Percentiles rank a stretch among this genome's conserved stretches.
Conservation (phyloP, 108 stramenopile species). For the Discostella stelligeroides region DNA sequence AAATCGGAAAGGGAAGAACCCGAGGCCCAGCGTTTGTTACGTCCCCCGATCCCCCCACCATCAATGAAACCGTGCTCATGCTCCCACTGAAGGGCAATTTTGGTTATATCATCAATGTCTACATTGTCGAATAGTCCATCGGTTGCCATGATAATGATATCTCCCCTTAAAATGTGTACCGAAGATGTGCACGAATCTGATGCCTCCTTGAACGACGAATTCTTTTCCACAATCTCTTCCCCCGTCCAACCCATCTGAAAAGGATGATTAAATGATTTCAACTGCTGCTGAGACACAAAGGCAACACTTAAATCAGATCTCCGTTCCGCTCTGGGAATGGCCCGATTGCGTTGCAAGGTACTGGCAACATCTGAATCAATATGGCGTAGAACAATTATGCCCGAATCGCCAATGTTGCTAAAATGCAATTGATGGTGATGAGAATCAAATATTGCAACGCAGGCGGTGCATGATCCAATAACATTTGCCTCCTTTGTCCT, state of each 20-base stretch:
- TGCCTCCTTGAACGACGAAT: slow-evolving; percentile 83
- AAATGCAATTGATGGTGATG: slow-evolving; percentile 92
- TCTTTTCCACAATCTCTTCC: slow-evolving; percentile 62
- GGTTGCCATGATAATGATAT: slow-evolving; percentile 94
- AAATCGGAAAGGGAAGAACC: slow-evolving; percentile 62
- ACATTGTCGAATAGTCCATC: slow-evolving; percentile 98
- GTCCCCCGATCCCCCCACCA: slow-evolving; percentile 63
- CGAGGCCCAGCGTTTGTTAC: slow-evolving; percentile 74
- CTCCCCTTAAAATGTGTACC: slow-evolving; percentile 90
- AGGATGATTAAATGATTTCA: slow-evolving; percentile 95
- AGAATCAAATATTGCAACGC: slow-evolving; percentile 90
- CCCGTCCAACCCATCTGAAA: slow-evolving; percentile 95
- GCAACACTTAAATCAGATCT: slow-evolving; percentile 89
- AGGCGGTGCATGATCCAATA: slow-evolving; percentile 89
- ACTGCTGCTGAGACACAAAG: slow-evolving; percentile 95
- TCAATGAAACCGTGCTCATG: slow-evolving; percentile 77
- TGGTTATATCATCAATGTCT: slow-evolving; percentile 90
- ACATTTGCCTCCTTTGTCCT: slow-evolving; percentile 80
- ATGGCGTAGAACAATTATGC: slow-evolving; percentile 93
- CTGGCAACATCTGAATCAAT: slow-evolving; percentile 94
- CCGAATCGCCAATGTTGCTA: slow-evolving; percentile 94
- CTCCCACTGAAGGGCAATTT: slow-evolving; percentile 90
- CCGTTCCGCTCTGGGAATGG: slow-evolving; percentile 69
- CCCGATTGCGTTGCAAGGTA: slow-evolving; percentile 77
- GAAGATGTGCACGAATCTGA: slow-evolving; percentile 88